Evolutionary conservation across 805 yeast genomes (phyloP), one percentile per base, ranked within the genome.

Genomic region (Groenewaldozyma salmanticensis): DNA sequence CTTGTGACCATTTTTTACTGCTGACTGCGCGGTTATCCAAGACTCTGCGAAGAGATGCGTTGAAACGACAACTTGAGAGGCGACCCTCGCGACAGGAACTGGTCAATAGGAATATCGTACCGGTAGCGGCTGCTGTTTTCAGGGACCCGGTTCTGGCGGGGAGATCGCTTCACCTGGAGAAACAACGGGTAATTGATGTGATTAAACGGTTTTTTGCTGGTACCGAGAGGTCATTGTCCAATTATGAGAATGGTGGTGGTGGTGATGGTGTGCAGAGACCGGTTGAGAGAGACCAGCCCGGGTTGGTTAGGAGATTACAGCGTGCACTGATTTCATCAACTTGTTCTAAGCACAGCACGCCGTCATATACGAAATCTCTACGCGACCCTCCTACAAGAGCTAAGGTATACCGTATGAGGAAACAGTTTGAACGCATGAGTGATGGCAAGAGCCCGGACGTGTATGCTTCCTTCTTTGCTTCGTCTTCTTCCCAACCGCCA

Each of bases 51-150:
- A 33, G 40, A 24, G 54, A 51, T 37, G 38, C 54, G 33, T 37
- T 55, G 21, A 35, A 43, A 11, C 42, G 57, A 4, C 43, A 47
- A 24, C 50, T 55, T 19, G 50, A 47, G 9, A 22, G 33, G 13
- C 49, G 59, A 9, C 60, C 60, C 4, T 33, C 46, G 7, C 33
- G 42, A 4, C 39, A 45, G 17, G 59, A 55, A 31, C 51, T 55
- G 32, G 42, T 53, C 7, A 46, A 44, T 35, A 44, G 53, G 2
- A 59, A 59, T 17, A 50, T 55, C 31, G 42, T 48, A 43, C 50
- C 22, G 42, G 38, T 29, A 19, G 46, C 48, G 5, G 47, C 50
- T 35, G 50, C 31, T 41, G 11, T 9, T 9, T n/a, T n/a, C n/a
- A 7, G 29, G 7, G 29, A 24, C 13, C 29, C 29, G 7, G 47